Evolutionary conservation across 2,329 filamentous ascomycete genomes (phyloP), one percentile per base, ranked within the genome.

Genomic region (Ophiocordyceps camponoti-saundersi): DNA sequence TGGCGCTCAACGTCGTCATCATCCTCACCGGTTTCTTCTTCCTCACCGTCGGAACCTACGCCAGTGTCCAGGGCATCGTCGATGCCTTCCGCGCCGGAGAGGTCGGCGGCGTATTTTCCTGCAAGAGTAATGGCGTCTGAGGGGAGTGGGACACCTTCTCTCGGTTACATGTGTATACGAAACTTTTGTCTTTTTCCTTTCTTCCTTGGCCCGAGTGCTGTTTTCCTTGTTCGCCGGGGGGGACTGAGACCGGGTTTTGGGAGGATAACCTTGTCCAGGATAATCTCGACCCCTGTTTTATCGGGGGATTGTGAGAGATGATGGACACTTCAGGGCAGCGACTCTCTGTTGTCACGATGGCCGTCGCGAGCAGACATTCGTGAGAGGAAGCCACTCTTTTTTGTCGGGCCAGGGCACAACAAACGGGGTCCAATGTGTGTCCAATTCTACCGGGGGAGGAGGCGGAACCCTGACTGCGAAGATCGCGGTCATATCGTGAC

Each of bases 1-100:
- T 79, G n/a, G 62, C 66, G 0, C 61, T 92, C 46, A 95, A 95
- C 57, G 58, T 86, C 16, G 54, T 78, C 51, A 76, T 95, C 49
- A 88, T 92, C 48, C 26, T 72, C 2, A 77, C 83, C 18, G 89
- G 89, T 0, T 46, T 93, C n/a, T 77, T 89, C 53, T 93, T 94
- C 67, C 64, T 95, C 44, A 80, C 73, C 0, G 84, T 73, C 1
- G 89, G 89, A 36, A 95, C 88, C 3, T 95, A 95, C 57, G 79
- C 76, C 34, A 81, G 76, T 49, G 79, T 88, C 0, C 74, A 85
- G 61, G 79, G 77, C 48, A 89, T 89, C 48, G 73, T 92, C 22
- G 70, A 86, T 49, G 79, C 80, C 20, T 94, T 90, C 57, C 59
- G 72, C 30, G 63, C 70, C 1, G 75, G 77, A 3, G 66, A 65